Evolutionary conservation across 1,284 basidiomycete species (phyloP), one percentile per base, ranked within the genome.

Genomic region (Irpex rosettiformis): DNA sequence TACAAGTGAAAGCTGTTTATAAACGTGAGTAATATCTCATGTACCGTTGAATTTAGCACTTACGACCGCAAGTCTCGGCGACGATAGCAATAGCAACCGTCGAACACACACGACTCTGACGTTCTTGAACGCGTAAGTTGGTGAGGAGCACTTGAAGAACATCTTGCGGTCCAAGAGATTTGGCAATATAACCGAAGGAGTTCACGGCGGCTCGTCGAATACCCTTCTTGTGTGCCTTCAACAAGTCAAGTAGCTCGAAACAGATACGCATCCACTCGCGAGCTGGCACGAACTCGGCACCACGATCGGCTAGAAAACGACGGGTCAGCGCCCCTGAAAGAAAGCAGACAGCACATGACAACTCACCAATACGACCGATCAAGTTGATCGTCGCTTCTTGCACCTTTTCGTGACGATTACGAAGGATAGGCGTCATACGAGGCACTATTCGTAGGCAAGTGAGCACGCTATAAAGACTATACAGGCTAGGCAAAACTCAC

Each of bases 241-340:
- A 83, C 45, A 99, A 80, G 70, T 99, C 97, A 53, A 99, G 84
- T 42, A 99, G 79, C 74, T 99, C 97, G 75, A 99, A 99, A 73
- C 97, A 99, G 73, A 99, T 99, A 69, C 97, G 90, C 97, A 99
- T 99, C 96, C 96, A 99, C 76, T 99, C 97, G 70, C 96, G 87
- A 22, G 97, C 96, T 27, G 95, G 95, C 0, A 99, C 97, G 62
- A 94, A 98, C 75, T 99, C 97, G 42, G 97, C 94, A 61, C 97
- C 97, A 72, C 97, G 94, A 86, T 99, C 97, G 60, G 97, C 96
- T 87, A 59, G 28, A 59, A 59, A 56, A 61, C 52, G 48, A 30
- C 21, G 59, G 48, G 52, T 18, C 42, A 42, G 18, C 4, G 58
- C 28, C 51, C 48, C 37, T 48, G 45, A 52, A 51, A 37, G 28